Evolutionary conservation across 495 filamentous ascomycete genomes (phyloP), one percentile per base, ranked within the genome.

Genomic region (Aspergillus sclerotioniger): DNA sequence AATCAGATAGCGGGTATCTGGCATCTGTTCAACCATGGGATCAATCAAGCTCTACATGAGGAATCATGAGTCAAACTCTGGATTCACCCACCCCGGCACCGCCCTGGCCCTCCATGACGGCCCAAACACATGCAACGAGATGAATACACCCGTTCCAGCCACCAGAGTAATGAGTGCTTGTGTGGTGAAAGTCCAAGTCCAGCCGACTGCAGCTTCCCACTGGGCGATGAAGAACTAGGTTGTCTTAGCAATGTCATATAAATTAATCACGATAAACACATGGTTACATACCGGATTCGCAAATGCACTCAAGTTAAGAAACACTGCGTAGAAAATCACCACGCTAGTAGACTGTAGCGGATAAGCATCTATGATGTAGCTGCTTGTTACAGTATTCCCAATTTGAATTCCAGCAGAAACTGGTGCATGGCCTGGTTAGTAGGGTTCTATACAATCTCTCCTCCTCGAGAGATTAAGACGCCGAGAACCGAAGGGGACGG

Each of bases 321-420:
- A 69, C 3, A 87, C 83, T 3, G 80, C 73, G 57, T 87, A 87
- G 65, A 86, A 87, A 6, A 80, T 84, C 15, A 87, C 78, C 20
- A 85, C 73, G 45, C 77, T 78, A 64, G 84, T 84, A 25, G 78
- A 79, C 60, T 87, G 82, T 21, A 81, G 65, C 0, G 82, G 82
- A 60, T 86, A 84, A 47, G 74, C 73, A 59, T 86, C 84, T 10
- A 86, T 77, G 17, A 87, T 75, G 55, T 86, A 87, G 21, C 75
- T 71, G 35, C 73, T 82, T 9, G 78, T 70, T 6, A 80, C 75
- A 0, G 82, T 85, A 54, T 87, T 86, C 13, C 82, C 84, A 45
- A 85, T 80, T 58, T 87, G 84, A 56, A 86, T 80, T 20, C 83
- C 84, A 6, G 83, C 78, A 1, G 77, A 79, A 62, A 85, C 79